These are phyloP conservation scores for Ustilago trichophora DNA, from an alignment of 1,284 basidiomycete genomes.

Conservation along the genomic window DNA sequence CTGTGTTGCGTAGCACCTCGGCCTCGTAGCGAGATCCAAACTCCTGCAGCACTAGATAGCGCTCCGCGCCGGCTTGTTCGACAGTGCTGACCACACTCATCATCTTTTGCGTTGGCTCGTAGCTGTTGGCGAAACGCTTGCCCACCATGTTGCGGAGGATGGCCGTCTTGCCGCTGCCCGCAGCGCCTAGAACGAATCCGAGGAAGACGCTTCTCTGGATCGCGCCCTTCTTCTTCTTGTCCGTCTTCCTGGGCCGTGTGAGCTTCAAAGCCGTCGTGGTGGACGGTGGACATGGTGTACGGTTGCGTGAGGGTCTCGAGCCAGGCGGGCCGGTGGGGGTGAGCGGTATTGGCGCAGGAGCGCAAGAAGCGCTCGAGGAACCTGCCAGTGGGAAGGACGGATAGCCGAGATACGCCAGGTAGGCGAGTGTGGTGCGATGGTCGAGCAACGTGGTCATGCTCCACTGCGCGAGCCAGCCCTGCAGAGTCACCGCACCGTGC, in stretches of 20 bases:
- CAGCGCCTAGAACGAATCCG: slow-evolving; percentile 91
- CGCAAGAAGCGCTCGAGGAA: slow-evolving; percentile 16
- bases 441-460: slow-evolving; percentile 97
- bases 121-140: slow-evolving; percentile 72
- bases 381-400: slow-evolving; percentile 67
- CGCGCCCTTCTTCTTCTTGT: slow-evolving; percentile 75
- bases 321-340: slow-evolving; percentile 27
- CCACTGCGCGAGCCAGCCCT: slow-evolving; percentile 99
- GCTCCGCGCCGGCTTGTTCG: slow-evolving; percentile 91
- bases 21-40: slow-evolving; percentile 86
- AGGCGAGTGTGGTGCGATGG: slow-evolving; percentile 87
- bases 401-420: slow-evolving; percentile 94
- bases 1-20: slow-evolving; percentile 85
- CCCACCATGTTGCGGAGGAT: slow-evolving; percentile 85
- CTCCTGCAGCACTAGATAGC: slow-evolving; percentile 92
- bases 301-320: slow-evolving; percentile 37
- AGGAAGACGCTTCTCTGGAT: slow-evolving; percentile 62
- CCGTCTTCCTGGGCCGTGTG: slow-evolving; percentile 72
- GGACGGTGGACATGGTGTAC: slow-evolving; percentile 34
- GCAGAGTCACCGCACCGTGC: slow-evolving; percentile 86
- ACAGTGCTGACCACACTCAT: slow-evolving; percentile 93
- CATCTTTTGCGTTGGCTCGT: slow-evolving; percentile 88
- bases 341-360: slow-evolving; percentile 31
- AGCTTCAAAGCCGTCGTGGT: slow-evolving; percentile 62
- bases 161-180: slow-evolving; percentile 93